Percentiles rank a stretch among this genome's conserved stretches.
Conservation (phyloP, 1,284 basidiomycete species). For the Leccinum huronense region DNA sequence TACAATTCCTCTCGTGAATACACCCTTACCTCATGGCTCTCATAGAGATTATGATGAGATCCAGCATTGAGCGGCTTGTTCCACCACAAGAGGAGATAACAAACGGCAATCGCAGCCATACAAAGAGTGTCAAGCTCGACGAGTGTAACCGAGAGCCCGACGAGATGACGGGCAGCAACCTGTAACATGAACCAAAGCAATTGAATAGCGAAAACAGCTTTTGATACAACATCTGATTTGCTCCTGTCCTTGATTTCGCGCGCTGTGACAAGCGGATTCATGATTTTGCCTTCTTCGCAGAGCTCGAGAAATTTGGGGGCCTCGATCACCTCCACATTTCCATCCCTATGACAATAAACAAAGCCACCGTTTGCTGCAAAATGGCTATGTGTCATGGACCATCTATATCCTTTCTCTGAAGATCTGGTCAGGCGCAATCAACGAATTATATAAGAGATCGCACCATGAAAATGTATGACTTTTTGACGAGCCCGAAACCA, state of each 20-base stretch:
- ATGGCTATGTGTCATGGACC: too few species aligned
- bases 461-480: too few species aligned
- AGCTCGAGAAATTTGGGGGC: not conserved
- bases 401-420: too few species aligned
- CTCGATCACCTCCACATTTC: too few species aligned
- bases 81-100: not conserved
- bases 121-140: not conserved
- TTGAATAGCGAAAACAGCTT: not conserved
- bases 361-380: too few species aligned
- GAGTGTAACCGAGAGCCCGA: not conserved
- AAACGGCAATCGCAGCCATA: not conserved
- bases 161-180: not conserved
- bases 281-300: not conserved
- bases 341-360: too few species aligned
- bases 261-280: not conserved
- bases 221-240: not conserved
- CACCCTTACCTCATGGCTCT: not conserved
- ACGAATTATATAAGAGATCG: too few species aligned
- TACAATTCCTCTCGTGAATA: not conserved
- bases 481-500: too few species aligned
- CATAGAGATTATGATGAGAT: not conserved
- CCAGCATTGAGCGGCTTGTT: not conserved
- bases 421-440: too few species aligned
- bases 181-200: not conserved
- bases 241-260: not conserved